A percentile compares a stretch with the other conserved stretches of the same genome.
These are phyloP conservation scores for Fusarium lateritium DNA, from an alignment of 2,329 filamentous ascomycete species.

Conservation along the genomic window DNA sequence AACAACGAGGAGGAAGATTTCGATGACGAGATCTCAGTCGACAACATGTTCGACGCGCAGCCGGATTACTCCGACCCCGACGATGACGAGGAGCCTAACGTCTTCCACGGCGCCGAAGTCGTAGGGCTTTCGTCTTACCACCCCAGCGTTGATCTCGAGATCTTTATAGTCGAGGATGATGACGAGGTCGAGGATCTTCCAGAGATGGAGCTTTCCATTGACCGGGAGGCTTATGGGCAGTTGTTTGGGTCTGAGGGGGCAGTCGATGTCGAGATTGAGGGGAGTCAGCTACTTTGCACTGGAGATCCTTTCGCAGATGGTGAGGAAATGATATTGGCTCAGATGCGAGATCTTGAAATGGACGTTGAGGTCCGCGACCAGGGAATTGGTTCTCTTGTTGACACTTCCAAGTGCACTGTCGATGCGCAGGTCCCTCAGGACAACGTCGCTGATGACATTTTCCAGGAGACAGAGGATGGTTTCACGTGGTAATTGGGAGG, in stretches of 20 bases:
- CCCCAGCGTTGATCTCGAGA: slow-evolving; percentile 49
- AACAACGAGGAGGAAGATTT: neutral
- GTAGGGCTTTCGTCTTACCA: slow-evolving; percentile 10
- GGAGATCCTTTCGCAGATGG: slow-evolving; percentile 32
- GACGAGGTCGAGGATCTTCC: slow-evolving; percentile 48
- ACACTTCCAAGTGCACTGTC: neutral
- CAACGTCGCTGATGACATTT: neutral
- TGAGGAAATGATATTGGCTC: slow-evolving; percentile 9
- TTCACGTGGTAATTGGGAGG: slow-evolving; percentile 24
- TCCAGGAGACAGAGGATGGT: slow-evolving; percentile 32
- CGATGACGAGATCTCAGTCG: slow-evolving; percentile 31
- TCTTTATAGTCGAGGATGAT: slow-evolving; percentile 50
- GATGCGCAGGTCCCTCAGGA: neutral
- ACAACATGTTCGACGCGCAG: slow-evolving; percentile 41
- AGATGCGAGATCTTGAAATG: neutral
- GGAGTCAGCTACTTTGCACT: slow-evolving; percentile 38
- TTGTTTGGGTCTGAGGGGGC: slow-evolving; percentile 42
- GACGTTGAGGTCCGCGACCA: neutral
- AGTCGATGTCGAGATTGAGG: slow-evolving; percentile 50
- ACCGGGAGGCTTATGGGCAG: slow-evolving; percentile 47
- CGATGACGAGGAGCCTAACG: slow-evolving; percentile 35
- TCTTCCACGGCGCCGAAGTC: slow-evolving; percentile 51
- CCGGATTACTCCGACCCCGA: slow-evolving; percentile 45
- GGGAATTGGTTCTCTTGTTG: neutral
- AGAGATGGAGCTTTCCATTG: slow-evolving; percentile 51